These are phyloP conservation scores for Selaginella moellendorffii DNA, from an alignment of 75 land plant genomes.

Conservation along the genomic window DNA sequence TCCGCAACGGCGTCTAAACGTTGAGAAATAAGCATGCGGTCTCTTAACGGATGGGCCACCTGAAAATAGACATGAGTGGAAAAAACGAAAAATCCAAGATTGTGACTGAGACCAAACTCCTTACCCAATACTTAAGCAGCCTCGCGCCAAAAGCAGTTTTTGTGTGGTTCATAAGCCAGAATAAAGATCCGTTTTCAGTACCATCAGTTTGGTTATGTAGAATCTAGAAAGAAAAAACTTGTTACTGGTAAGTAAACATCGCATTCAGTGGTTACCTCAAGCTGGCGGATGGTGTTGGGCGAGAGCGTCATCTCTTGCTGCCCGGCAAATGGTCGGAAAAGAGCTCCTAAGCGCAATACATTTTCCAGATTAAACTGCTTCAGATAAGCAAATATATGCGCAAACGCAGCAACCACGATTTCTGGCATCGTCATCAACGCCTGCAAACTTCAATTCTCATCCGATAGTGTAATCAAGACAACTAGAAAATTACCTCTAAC, in stretches of 20 bases:
- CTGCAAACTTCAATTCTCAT: no score
- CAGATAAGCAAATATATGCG: slow-evolving; percentile 54
- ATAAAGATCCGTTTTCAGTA: slow-evolving; percentile 58
- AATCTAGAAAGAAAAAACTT: slow-evolving; percentile 30
- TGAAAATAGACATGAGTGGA: slow-evolving; percentile 18
- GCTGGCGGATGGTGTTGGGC: slow-evolving; percentile 73
- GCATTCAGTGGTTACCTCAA: slow-evolving; percentile 84
- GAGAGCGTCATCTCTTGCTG: slow-evolving; percentile 69
- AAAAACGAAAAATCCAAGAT: slow-evolving; percentile 2
- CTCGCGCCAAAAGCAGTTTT: slow-evolving; percentile 82
- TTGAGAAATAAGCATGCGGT: slow-evolving; percentile 50
- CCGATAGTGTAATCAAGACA: no score
- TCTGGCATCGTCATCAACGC: slow-evolving; percentile 74
- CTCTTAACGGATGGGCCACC: slow-evolving; percentile 78
- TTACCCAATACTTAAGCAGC: slow-evolving; percentile 86
- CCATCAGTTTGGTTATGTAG: slow-evolving; percentile 59
- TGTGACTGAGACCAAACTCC: no score
- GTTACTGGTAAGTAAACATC: background rate
- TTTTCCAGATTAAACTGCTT: slow-evolving; percentile 84
- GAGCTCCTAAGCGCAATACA: slow-evolving; percentile 44
- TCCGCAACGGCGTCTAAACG: slow-evolving; percentile 94
- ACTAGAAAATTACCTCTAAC: slow-evolving; percentile 36
- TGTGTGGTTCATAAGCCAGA: slow-evolving; percentile 70
- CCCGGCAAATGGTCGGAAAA: slow-evolving; percentile 67
- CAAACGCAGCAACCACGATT: slow-evolving; percentile 72